Conservation (phyloP, 352 stramenopile species). For the Phytophthora meadii region DNA sequence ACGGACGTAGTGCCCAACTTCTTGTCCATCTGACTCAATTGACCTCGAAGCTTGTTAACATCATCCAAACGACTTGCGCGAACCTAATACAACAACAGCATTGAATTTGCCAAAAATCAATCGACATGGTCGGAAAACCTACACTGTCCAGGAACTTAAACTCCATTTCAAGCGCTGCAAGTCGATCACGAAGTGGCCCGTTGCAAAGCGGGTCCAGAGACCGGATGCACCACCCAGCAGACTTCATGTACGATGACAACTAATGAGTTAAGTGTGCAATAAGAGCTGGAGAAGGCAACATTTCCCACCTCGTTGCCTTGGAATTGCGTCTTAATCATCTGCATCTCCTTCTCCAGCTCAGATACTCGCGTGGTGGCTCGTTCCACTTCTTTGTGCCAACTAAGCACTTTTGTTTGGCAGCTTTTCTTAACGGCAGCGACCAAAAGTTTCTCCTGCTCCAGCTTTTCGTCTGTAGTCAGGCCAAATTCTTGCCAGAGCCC, state of each 20-base stretch:
- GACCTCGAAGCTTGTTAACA: constrained; percentile 27
- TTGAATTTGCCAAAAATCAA: too few relatives aligned
- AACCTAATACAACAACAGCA: constrained; percentile 22
- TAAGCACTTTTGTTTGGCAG: constrained; percentile 13
- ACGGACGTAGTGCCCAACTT: constrained; percentile 35
- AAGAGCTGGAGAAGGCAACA: not conserved
- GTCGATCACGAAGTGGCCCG: constrained; percentile 37
- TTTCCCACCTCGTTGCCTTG: constrained; percentile 31
- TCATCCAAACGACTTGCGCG: constrained; percentile 28
- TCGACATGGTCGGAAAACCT: not conserved
- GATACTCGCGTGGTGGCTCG: constrained; percentile 11
- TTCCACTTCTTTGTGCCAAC: constrained; percentile 26
- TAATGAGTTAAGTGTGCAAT: not conserved
- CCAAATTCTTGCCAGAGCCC: constrained; percentile 46
- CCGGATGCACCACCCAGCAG: constrained; percentile 22
- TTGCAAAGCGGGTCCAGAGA: constrained; percentile 18
- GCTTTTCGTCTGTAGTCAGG: constrained; percentile 34
- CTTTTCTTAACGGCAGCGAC: constrained; percentile 30
- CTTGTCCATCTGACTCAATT: constrained; percentile 28
- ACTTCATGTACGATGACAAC: constrained; percentile 14
- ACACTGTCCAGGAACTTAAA: constrained; percentile 52
- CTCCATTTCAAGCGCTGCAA: constrained; percentile 47
- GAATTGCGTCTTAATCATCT: constrained; percentile 41
- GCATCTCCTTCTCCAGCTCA: constrained; percentile 44
- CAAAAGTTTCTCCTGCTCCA: constrained; percentile 36